These are phyloP conservation scores for Paracamarosporium sp. DNA, from an alignment of 2,329 filamentous ascomycete genomes.

Conservation along the genomic window DNA sequence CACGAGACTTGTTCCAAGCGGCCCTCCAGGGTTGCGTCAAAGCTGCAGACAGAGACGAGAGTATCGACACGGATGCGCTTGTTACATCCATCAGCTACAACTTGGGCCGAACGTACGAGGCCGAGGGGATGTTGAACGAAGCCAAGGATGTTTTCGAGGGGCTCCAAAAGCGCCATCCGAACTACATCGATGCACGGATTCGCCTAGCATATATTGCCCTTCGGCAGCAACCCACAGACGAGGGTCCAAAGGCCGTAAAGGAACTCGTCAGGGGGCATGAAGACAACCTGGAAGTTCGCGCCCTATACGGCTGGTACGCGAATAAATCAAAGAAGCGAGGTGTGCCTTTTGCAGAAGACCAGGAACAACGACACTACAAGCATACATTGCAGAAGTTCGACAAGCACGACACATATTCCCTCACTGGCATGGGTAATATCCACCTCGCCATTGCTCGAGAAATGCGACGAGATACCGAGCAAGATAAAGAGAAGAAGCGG, in stretches of 20 bases:
- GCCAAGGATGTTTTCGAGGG: constrained; percentile 89
- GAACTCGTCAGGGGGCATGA: constrained; percentile 86
- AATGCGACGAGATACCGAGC: constrained; percentile 89
- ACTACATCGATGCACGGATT: constrained; percentile 91
- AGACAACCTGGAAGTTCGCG: constrained; percentile 86
- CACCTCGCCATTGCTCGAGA: constrained; percentile 86
- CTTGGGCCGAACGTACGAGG: constrained; percentile 90
- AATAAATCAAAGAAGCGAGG: constrained; percentile 86
- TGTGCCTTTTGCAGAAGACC: constrained; percentile 83
- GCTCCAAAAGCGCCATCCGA: constrained; percentile 80
- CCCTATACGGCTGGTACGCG: constrained; percentile 94
- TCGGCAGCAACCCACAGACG: constrained; percentile 78
- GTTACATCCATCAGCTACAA: constrained; percentile 98
- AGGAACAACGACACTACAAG: constrained; percentile 93
- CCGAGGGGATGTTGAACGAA: constrained; percentile 78
- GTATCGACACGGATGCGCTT: constrained; percentile 85
- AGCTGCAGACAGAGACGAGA: constrained; percentile 75
- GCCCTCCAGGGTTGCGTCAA: constrained; percentile 87
- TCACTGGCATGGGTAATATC: constrained; percentile 98
- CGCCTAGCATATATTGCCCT: constrained; percentile 90
- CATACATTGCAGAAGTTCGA: constrained; percentile 87
- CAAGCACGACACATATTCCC: constrained; percentile 96
- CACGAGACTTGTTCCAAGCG: constrained; percentile 89
- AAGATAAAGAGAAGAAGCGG: constrained; percentile 88
- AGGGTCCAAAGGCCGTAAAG: constrained; percentile 84